These are phyloP conservation scores for Schizonepeta tenuifolia DNA, from an alignment of 257 asterid genomes.

Conservation along the genomic window DNA sequence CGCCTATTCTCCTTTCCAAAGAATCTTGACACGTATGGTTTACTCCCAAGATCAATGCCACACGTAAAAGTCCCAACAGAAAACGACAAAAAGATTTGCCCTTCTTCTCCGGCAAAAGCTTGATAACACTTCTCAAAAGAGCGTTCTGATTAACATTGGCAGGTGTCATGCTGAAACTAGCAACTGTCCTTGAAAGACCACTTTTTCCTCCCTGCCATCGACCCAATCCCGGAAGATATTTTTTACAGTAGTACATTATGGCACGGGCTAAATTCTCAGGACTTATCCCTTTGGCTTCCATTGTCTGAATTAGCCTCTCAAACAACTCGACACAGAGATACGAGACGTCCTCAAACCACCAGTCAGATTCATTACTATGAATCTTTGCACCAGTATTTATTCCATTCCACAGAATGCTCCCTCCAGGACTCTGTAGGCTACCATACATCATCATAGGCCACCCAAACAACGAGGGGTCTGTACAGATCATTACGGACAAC, in stretches of 20 bases:
- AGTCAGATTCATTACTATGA: conserved; percentile 73
- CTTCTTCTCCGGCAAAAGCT: conserved; percentile 76
- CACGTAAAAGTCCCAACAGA: conserved; percentile 78
- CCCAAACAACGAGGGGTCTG: conserved; percentile 90
- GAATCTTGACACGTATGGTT: conserved; percentile 58
- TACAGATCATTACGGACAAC: conserved; percentile 82
- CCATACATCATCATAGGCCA: conserved; percentile 99
- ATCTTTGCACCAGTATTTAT: conserved; percentile 91
- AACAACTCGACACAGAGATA: conserved; percentile 75
- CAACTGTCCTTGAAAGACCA: conserved; percentile 62
- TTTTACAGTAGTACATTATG: conserved; percentile 80
- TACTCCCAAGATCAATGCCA: conserved; percentile 79
- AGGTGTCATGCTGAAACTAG: conserved; percentile 88
- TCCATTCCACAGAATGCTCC: conserved; percentile 97
- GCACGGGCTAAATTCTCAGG: conserved; percentile 71
- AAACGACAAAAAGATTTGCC: conserved; percentile 85
- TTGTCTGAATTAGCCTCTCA: conserved; percentile 65
- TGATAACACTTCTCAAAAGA: conserved; percentile 69
- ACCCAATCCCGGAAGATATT: conserved; percentile 86
- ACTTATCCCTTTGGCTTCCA: conserved; percentile 77
- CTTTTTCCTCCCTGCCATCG: conserved; percentile 82
- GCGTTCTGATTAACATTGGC: conserved; percentile 72
- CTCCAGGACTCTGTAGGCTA: conserved; percentile 93
- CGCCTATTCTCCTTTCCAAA: conserved; percentile 76
- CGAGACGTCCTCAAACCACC: conserved; percentile 97